phyloP scores from a whole-genome alignment of 768 basidiomycete genomes.

The Gloeostereum incarnatum region DNA sequence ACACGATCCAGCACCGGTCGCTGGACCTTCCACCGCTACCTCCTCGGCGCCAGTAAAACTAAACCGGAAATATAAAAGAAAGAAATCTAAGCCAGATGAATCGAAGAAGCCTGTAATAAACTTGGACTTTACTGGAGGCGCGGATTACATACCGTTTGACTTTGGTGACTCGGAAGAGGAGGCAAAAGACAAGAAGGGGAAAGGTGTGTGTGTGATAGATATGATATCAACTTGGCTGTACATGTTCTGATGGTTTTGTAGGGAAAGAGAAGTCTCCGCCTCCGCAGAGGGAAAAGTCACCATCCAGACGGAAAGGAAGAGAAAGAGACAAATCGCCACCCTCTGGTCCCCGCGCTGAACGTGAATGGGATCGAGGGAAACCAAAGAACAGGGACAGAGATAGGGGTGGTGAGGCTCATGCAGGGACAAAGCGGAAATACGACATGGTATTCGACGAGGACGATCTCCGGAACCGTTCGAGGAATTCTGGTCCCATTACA shows the following conservation, averaged over 20 bases:
- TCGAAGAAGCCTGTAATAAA: slow-evolving; percentile 86
- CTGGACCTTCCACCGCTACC: slow-evolving; percentile 11
- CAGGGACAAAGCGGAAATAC: slow-evolving; percentile 18
- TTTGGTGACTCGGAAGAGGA: slow-evolving; percentile 88
- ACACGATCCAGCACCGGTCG: slow-evolving; percentile 9
- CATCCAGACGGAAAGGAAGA: too few species aligned
- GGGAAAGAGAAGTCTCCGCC: too few species aligned
- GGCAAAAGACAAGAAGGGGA: slow-evolving; percentile 83
- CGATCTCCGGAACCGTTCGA: slow-evolving; percentile 36
- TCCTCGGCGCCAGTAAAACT: slow-evolving; percentile 83
- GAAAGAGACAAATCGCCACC: too few species aligned
- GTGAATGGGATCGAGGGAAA: slow-evolving; percentile 33
- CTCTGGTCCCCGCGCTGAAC: too few species aligned
- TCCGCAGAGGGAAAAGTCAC: too few species aligned
- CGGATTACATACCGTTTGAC: slow-evolving; percentile 92
- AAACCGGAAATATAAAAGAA: too few species aligned
- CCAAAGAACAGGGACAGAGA: slow-evolving; percentile 14
- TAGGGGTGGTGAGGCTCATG: slow-evolving; percentile 12
- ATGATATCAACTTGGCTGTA: too few species aligned
- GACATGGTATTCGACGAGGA: slow-evolving; percentile 32
- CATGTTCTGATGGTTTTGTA: too few species aligned
- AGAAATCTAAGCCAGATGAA: slow-evolving; percentile 76
- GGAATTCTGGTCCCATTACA: slow-evolving; percentile 41
- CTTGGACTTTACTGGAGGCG: slow-evolving; percentile 96
- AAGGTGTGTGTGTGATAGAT: slow-evolving; percentile 83